Evolutionary conservation across 768 basidiomycete species (phyloP), one percentile per base, ranked within the genome.

Genomic region (Panus rudis): DNA sequence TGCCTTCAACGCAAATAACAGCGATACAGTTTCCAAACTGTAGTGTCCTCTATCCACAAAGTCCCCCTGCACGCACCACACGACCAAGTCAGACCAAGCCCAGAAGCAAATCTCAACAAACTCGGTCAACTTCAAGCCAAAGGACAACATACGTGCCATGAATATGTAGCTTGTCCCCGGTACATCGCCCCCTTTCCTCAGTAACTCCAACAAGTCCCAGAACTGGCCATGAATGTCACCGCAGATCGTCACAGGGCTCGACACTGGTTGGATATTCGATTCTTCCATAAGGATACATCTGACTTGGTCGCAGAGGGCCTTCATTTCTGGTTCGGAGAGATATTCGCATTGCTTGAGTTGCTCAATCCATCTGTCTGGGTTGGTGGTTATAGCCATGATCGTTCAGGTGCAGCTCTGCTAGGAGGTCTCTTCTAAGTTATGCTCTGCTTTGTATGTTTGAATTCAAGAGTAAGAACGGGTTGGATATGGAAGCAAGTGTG

Each of bases 221-320:
- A 96, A 96, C 61, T 98, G 94, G 20, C 93, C 93, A 55, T 98
- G 93, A 40, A 98, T 94, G 59, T 97, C 93, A 23, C 93, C 93
- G 57, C 88, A 90, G 51, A 91, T 85, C 23, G 94, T 97, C 27
- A 97, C 94, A 1, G 94, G 94, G 50, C 79, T 87, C 25, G 88
- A 87, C 41, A 99, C 90, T 24, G 93, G 93, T 58, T 97, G 92
- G 44, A 98, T 93, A 60, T 98, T 99, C 43, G 86, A 92, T 62
- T 99, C 94, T 62, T 99, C 94, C 61, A 97, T 82, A 27, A 96
- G 75, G 37, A 93, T 83, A 37, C 82, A 76, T 39, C 90, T 80
- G 17, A 97, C 92, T 47, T 83, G 79, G 45, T 91, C 78, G 71
- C 94, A 98, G 38, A 99, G 80, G 32, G 82, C 68, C 60, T 92